phyloP scores from a whole-genome alignment of 2,329 filamentous ascomycete species.

The Neopestalotiopsis clavispora region DNA sequence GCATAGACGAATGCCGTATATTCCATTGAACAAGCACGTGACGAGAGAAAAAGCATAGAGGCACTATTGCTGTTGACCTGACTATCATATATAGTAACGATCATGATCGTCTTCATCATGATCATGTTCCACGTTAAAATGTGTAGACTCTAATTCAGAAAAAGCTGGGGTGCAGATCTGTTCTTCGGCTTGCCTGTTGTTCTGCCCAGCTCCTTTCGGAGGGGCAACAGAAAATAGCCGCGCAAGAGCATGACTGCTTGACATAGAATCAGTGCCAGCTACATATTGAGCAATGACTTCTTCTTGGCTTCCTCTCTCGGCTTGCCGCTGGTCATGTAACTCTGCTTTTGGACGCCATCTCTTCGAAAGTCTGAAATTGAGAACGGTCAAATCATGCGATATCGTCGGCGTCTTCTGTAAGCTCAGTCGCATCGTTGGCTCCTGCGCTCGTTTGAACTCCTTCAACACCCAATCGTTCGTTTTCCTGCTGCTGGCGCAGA shows the following conservation, averaged over 20 bases:
- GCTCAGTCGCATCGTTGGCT: conserved; percentile 32
- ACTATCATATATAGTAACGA: background rate
- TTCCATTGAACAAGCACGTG: background rate
- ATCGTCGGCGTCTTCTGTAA: conserved; percentile 40
- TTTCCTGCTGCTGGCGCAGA: conserved; percentile 75
- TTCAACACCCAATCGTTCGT: conserved; percentile 61
- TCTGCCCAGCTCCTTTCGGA: conserved; percentile 24
- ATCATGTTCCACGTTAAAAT: background rate
- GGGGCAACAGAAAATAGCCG: conserved; percentile 21
- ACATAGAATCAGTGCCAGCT: background rate
- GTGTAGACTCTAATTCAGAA: conserved; percentile 1
- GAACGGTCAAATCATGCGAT: conserved; percentile 28
- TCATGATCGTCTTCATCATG: background rate
- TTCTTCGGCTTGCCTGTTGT: conserved; percentile 18
- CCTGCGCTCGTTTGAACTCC: conserved; percentile 23
- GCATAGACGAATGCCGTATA: background rate
- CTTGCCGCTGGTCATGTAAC: conserved; percentile 13
- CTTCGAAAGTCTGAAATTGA: conserved; percentile 25
- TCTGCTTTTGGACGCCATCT: background rate
- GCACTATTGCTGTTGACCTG: background rate
- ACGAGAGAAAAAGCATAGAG: background rate
- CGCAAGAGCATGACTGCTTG: conserved; percentile 4
- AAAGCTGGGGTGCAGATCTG: conserved; percentile 8
- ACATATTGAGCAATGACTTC: background rate
- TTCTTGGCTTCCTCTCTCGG: background rate